Evolutionary conservation across 164 flowering plant genomes (phyloP), one percentile per base, ranked within the genome.

Genomic region (Stephania yunnanensis): DNA sequence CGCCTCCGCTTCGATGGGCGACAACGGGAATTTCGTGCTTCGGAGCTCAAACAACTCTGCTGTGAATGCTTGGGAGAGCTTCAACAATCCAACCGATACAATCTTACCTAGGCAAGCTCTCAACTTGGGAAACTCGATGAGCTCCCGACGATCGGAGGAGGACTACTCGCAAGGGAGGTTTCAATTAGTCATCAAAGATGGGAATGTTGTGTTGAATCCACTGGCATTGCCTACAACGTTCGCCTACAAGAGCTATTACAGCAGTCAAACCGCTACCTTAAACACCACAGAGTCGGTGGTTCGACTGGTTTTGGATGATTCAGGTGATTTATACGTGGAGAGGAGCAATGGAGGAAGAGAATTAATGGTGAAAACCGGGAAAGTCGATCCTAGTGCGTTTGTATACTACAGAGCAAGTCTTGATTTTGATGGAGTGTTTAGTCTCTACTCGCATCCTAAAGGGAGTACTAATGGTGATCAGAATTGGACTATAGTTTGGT

Each of bases 391-490:
- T 0, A n/a, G 11, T 20, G 20, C 68, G 31, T 64, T n/a, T 64
- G 77, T 72, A 68, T 84, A 89, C 61, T 84, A 81, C 25, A 79
- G 85, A 42, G 84, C 81, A n/a, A 80, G 80, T 11, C 75, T 87
- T 2, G 87, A 83, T 17, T 79, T 22, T 73, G 89, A 87, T 76
- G 88, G 90, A 13, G 82, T 87, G 65, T 78, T 89, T 66, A 75
- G 78, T 71, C 81, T 77, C 6, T 87, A 81, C 58, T 30, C 52
- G 6, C 58, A 74, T 81, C 85, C 79, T 3, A 87, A 71, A 70
- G 55, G 72, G 68, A 1, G 85, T 4, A 13, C 9, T 4, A 81
- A 84, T 7, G 84, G 25, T 11, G 19, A 20, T 12, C 71, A 71
- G 4, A 42, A 25, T 0, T 70, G 80, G 73, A 69, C 1, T 19